Percentiles rank a stretch among this genome's conserved stretches.
Conservation (phyloP, 1,284 basidiomycete species). For the Ceratobasidium sp. region DNA sequence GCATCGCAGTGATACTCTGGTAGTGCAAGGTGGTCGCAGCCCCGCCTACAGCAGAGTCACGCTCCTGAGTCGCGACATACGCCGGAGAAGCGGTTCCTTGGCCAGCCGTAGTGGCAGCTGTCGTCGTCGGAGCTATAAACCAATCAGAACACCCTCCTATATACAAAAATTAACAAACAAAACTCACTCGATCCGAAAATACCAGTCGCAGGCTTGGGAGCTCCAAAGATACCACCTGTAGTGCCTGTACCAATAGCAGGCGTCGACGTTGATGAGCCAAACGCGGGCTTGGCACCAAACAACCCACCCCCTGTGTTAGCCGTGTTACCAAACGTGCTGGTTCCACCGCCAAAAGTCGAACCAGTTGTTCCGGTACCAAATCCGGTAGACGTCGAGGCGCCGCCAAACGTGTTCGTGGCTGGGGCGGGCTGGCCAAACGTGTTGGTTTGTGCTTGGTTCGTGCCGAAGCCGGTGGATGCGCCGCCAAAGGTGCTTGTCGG, state of each 20-base stretch:
- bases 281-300: conserved; percentile 55
- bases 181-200: conserved; percentile 40
- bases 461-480: conserved; percentile 37
- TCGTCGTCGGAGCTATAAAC: conserved; percentile 27
- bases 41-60: conserved; percentile 64
- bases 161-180: too few relatives aligned
- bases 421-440: conserved; percentile 51
- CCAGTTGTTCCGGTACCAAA: conserved; percentile 60
- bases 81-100: conserved; percentile 68
- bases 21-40: conserved; percentile 66
- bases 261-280: conserved; percentile 52
- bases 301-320: conserved; percentile 58
- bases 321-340: conserved; percentile 62
- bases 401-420: conserved; percentile 55
- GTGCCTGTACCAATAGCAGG: conserved; percentile 49
- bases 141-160: too few relatives aligned
- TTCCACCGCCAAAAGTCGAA: conserved; percentile 56
- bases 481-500: conserved; percentile 42
- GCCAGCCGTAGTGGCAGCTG: conserved; percentile 32
- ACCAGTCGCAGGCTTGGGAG: conserved; percentile 40
- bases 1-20: conserved; percentile 80
- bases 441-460: conserved; percentile 45
- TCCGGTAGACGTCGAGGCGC: conserved; percentile 47
- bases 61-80: conserved; percentile 69
- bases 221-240: conserved; percentile 40